phyloP scores from a whole-genome alignment of 2,329 filamentous ascomycete genomes.

The Claviceps africana region DNA sequence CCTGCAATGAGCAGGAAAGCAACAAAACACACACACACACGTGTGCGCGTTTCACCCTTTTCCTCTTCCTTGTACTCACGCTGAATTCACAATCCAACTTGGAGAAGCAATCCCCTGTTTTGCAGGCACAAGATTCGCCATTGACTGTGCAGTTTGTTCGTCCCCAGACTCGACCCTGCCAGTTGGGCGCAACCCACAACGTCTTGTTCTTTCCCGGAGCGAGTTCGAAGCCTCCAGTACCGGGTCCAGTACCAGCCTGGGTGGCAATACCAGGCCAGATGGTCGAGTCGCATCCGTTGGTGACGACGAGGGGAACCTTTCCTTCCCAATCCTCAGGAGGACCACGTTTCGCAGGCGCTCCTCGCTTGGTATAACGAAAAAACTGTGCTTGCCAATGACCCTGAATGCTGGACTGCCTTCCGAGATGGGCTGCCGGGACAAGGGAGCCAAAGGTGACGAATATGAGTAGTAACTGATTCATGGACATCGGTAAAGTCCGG shows the following conservation, averaged over 20 bases:
- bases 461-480: constrained; percentile 11
- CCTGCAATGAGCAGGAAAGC: not conserved
- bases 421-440: constrained; percentile 8
- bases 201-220: constrained; percentile 40
- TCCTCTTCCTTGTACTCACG: constrained; percentile 29
- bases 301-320: constrained; percentile 48
- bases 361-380: constrained; percentile 13
- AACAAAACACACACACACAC: not conserved
- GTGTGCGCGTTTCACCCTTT: not conserved
- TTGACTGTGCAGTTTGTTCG: constrained; percentile 73
- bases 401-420: constrained; percentile 6
- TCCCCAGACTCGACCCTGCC: constrained; percentile 73
- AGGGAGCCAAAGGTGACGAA: constrained; percentile 11
- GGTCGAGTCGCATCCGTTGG: constrained; percentile 55
- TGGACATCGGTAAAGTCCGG: constrained; percentile 5
- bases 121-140: constrained; percentile 51
- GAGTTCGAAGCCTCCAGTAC: constrained; percentile 55
- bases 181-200: constrained; percentile 55
- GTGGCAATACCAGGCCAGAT: constrained; percentile 68
- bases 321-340: constrained; percentile 21
- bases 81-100: constrained; percentile 54
- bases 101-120: constrained; percentile 64
- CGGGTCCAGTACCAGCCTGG: constrained; percentile 55
- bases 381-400: constrained; percentile 16
- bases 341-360: constrained; percentile 14